Evolutionary conservation across 1,284 basidiomycete genomes (phyloP), one percentile per base, ranked within the genome.

Genomic region (Farysia itapuensis): DNA sequence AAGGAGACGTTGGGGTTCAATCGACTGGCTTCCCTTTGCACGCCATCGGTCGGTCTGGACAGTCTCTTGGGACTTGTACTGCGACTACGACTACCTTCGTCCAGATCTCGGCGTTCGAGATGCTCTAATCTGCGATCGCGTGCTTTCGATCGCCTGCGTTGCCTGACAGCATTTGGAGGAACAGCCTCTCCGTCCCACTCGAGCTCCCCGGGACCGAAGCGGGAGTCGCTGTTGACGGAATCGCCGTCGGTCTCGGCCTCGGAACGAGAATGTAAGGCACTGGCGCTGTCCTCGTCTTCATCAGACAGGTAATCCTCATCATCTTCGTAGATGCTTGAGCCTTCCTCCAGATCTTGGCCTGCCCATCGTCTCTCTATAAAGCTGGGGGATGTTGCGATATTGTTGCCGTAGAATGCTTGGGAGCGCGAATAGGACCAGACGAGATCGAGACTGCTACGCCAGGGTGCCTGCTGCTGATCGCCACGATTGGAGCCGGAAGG

Each of bases 351-450:
- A 13, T 72, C 70, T 16, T 72, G 68, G 1, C 67, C 68, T 14
- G 65, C 52, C 73, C 73, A 75, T 21, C 52, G 66, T 4, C 64
- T 43, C 15, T 74, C 73, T 12, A 67, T 60, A 37, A 75, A 75
- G 38, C 64, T 68, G 5, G 73, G 73, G 8, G 69, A 72, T 9
- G 72, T 75, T 19, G 67, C 67, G 30, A 75, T 64, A 46, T 75
- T 75, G 54, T 75, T 70, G 24, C 72, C 72, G 41, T 73, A 75
- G 45, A 72, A 75, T 3, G 73, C 73, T 41, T 75, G 73, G 2
- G 73, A 75, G 35, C 73, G 70, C 9, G 73, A 74, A 21, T 75
- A 75, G 19, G 72, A 74, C 67, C 70, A 75, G 12, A 75, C 70
- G 19, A 75, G 64, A 40, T 75, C 73, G 22, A 60, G 50, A 34